These are phyloP conservation scores for Melanopsichium pennsylvanicum DNA, from an alignment of 1,284 basidiomycete genomes.

Conservation along the genomic window DNA sequence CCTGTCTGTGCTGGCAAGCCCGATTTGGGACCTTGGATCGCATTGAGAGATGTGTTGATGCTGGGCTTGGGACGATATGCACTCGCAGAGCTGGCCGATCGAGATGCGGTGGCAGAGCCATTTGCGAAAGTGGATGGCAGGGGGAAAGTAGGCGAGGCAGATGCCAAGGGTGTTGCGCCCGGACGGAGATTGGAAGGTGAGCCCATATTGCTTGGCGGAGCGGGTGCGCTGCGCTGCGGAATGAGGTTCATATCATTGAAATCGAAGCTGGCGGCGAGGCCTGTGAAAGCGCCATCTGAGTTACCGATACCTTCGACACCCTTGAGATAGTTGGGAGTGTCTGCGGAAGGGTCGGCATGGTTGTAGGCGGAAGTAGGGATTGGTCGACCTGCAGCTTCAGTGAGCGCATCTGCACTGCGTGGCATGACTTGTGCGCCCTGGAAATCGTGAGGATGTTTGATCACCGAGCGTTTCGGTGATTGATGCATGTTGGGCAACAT, in stretches of 20 bases:
- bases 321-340: constrained; percentile 37
- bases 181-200: constrained; percentile 13
- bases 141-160: constrained; percentile 11
- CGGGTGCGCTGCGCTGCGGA: constrained; percentile 58
- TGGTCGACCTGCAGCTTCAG: constrained; percentile 16
- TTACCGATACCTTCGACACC: constrained; percentile 31
- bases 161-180: constrained; percentile 6
- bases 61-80: constrained; percentile 39
- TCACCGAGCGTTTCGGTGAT: constrained; percentile 54
- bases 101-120: constrained; percentile 9
- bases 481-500: constrained; percentile 40
- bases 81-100: constrained; percentile 19
- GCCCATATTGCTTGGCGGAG: constrained; percentile 30
- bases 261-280: constrained; percentile 31
- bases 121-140: constrained; percentile 23
- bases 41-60: constrained; percentile 26
- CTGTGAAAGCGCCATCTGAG: constrained; percentile 24
- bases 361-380: constrained; percentile 5
- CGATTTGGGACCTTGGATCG: constrained; percentile 11
- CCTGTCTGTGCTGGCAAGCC: constrained; percentile 30
- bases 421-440: constrained; percentile 54
- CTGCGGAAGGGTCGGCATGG: constrained; percentile 9
- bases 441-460: constrained; percentile 59
- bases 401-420: constrained; percentile 38
- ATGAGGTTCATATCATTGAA: constrained; percentile 48